Evolutionary conservation across 78 protist species (phyloP), one percentile per base, ranked within the genome.

Genomic region (Blattamonas nauphoetae): DNA sequence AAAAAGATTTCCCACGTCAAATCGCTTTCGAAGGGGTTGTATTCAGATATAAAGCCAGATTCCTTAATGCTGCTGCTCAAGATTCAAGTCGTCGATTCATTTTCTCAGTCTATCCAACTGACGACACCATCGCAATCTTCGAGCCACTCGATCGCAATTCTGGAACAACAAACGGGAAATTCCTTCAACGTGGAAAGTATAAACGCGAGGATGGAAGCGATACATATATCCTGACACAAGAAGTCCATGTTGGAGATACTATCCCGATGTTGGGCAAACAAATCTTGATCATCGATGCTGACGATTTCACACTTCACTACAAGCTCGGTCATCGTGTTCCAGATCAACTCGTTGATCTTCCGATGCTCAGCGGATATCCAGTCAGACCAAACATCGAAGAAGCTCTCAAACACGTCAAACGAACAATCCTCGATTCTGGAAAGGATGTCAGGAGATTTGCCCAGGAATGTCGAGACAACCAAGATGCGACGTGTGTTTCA

Each of bases 71-170:
- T n/a, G 6, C 1, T 35, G 88, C 91, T n/a, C 83, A 81, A 33
- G 91, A 93, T 63, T 1, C 0, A n/a, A 45, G 63, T 83, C 85
- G 96, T 1, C 44, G 45, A 3, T 94, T 94, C 85, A 85, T 92
- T 44, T 32, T 94, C 63, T 34, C 86, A 42, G 89, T 41, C 88
- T 86, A 78, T 88, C 85, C 81, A 29, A 91, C 89, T 29, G 90
- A 91, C 80, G 91, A 89, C 81, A 89, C 91, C 38, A 11, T 92
- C 44, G 42, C 87, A 1, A 46, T 94, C 80, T 88, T 84, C 35
- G 94, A 94, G 91, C 45, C 55, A 2, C 84, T 81, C 6, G 35
- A 11, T 11, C 4, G 45, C 6, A 79, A 79, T 2, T 79, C 89
- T 64, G 89, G 89, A 1, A 42, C 41, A 2, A 1, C 2, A 43